Conservation (phyloP, 2,329 filamentous ascomycete genomes). For the Alternaria incomplexa region DNA sequence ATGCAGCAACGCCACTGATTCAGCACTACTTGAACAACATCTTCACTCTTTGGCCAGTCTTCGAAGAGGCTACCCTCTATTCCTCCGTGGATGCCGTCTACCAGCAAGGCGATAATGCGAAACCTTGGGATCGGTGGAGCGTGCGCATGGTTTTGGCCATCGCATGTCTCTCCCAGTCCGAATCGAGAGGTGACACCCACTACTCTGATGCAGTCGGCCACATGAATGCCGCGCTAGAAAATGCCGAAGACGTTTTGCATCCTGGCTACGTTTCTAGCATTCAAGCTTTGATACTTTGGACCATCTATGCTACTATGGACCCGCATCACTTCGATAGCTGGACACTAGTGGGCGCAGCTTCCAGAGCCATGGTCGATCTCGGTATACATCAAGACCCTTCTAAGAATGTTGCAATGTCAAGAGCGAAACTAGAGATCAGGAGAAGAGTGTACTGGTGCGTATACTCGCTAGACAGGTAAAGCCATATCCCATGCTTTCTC, state of each 20-base stretch:
- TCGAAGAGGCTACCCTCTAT: conserved; percentile 79
- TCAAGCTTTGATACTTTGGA: conserved; percentile 83
- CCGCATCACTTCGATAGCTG: conserved; percentile 92
- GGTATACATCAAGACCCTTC: conserved; percentile 93
- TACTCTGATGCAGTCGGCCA: conserved; percentile 67
- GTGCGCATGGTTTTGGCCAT: conserved; percentile 91
- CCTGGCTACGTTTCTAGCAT: conserved; percentile 86
- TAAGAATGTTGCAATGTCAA: conserved; percentile 69
- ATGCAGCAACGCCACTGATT: conserved; percentile 71
- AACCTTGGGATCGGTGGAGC: conserved; percentile 78
- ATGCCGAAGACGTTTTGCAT: conserved; percentile 81
- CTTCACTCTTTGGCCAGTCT: conserved; percentile 79
- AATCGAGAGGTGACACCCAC: conserved; percentile 67
- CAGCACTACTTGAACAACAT: conserved; percentile 87
- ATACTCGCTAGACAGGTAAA: conserved; percentile 83
- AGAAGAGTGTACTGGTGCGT: conserved; percentile 88
- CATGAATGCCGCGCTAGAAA: conserved; percentile 71
- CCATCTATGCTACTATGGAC: conserved; percentile 88
- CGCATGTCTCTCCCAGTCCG: conserved; percentile 75
- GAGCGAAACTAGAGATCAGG: conserved; percentile 74
- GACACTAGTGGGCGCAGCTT: conserved; percentile 90
- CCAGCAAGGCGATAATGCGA: conserved; percentile 67
- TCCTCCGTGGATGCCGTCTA: conserved; percentile 83
- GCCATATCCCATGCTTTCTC: not conserved
- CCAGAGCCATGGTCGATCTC: conserved; percentile 84